Conservation (phyloP, 2,329 filamentous ascomycete genomes). For the Aphanocladium album region DNA sequence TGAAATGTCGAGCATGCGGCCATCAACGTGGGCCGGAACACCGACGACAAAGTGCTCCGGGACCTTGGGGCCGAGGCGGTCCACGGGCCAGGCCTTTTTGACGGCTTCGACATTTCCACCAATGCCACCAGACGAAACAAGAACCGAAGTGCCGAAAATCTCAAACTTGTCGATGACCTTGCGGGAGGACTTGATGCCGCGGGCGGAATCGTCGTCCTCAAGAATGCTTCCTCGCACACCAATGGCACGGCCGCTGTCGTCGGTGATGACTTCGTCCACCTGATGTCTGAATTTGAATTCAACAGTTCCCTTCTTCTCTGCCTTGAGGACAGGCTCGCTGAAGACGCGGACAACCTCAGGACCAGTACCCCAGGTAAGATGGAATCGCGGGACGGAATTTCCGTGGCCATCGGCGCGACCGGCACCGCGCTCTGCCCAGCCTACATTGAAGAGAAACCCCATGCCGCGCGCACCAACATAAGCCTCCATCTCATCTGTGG, state of each 20-base stretch:
- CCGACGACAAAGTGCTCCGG: constrained; percentile 54
- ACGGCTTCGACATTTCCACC: constrained; percentile 58
- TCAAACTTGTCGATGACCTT: constrained; percentile 47
- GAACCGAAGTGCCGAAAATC: constrained; percentile 45
- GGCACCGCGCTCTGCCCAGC: constrained; percentile 57
- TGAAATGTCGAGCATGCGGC: constrained; percentile 55
- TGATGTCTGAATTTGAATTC: constrained; percentile 52
- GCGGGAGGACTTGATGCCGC: constrained; percentile 50
- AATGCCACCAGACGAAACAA: constrained; percentile 55
- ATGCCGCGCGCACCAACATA: constrained; percentile 52
- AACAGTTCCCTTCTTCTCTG: constrained; percentile 48
- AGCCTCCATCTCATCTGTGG: constrained; percentile 51
- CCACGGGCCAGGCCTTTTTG: constrained; percentile 52
- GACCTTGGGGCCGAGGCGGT: constrained; percentile 51
- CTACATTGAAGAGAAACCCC: constrained; percentile 49
- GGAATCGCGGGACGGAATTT: constrained; percentile 59
- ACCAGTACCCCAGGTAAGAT: constrained; percentile 57
- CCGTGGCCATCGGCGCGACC: constrained; percentile 53
- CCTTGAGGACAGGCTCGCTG: constrained; percentile 48
- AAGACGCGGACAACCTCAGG: constrained; percentile 57
- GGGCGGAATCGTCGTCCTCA: constrained; percentile 41
- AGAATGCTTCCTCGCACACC: constrained; percentile 52
- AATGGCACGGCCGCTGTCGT: constrained; percentile 44
- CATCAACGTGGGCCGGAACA: constrained; percentile 60
- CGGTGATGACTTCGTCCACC: constrained; percentile 52